These are phyloP conservation scores for Catharanthus roseus DNA, from an alignment of 257 asterid genomes.

Conservation along the genomic window DNA sequence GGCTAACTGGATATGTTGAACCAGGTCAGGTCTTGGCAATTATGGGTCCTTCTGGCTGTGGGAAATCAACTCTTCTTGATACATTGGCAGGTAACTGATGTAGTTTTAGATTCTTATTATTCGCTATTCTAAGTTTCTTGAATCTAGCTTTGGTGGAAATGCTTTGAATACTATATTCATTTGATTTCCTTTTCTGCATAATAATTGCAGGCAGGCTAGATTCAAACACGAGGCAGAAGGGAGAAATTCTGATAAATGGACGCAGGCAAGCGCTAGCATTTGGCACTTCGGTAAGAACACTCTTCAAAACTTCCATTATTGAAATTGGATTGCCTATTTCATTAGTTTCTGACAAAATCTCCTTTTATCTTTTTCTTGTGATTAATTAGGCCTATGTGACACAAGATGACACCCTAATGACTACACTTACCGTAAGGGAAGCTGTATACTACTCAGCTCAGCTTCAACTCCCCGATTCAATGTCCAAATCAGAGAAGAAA, in stretches of 20 bases:
- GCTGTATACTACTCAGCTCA: constrained; percentile 47
- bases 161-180: no score
- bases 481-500: constrained; percentile 32
- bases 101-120: no score
- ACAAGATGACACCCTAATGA: constrained; percentile 47
- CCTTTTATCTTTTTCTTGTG: no score
- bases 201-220: constrained; percentile 44
- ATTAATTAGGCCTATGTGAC: constrained; percentile 47
- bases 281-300: constrained; percentile 66
- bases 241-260: constrained; percentile 61
- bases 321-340: no score
- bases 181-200: no score
- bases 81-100: constrained; percentile 20
- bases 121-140: no score
- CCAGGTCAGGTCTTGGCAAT: constrained; percentile 23
- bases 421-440: constrained; percentile 44
- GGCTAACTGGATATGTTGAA: constrained; percentile 23
- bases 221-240: constrained; percentile 44
- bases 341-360: no score
- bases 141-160: no score
- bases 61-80: constrained; percentile 24
- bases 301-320: no score
- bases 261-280: constrained; percentile 46
- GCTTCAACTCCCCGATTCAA: constrained; percentile 44
- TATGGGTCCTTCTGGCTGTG: constrained; percentile 31